phyloP scores from a whole-genome alignment of 2,329 filamentous ascomycete species.

The Beauveria sp. region DNA sequence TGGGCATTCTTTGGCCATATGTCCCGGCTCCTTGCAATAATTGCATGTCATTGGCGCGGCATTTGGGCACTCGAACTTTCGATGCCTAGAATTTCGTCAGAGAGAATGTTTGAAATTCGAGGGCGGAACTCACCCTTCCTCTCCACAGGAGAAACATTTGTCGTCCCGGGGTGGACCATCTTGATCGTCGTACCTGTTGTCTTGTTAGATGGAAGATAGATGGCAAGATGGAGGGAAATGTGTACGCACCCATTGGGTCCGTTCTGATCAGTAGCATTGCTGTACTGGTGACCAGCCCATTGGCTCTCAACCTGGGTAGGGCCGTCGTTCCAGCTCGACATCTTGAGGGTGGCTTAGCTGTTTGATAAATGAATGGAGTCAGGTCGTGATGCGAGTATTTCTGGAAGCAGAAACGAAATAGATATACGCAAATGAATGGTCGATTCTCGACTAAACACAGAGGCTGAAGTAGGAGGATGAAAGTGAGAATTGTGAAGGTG shows the following conservation, averaged over 20 bases:
- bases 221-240: no score
- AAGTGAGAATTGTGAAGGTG: background rate
- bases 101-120: background rate
- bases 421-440: no score
- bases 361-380: background rate
- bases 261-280: background rate
- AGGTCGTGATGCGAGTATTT: background rate
- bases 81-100: conserved; percentile 18
- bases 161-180: conserved; percentile 16
- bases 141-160: conserved; percentile 31
- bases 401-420: background rate
- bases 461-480: background rate
- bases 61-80: conserved; percentile 28
- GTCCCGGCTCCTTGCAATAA: conserved; percentile 43
- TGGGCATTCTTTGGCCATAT: conserved; percentile 56
- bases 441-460: no score
- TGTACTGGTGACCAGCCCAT: background rate
- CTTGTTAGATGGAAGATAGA: background rate
- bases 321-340: background rate
- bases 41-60: conserved; percentile 28
- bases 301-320: conserved; percentile 1
- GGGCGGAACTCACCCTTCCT: conserved; percentile 23
- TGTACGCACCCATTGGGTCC: background rate
- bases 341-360: background rate
- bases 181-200: conserved; percentile 9